Conservation (phyloP, 2,329 filamentous ascomycete genomes). For the Fusarium hainanense region DNA sequence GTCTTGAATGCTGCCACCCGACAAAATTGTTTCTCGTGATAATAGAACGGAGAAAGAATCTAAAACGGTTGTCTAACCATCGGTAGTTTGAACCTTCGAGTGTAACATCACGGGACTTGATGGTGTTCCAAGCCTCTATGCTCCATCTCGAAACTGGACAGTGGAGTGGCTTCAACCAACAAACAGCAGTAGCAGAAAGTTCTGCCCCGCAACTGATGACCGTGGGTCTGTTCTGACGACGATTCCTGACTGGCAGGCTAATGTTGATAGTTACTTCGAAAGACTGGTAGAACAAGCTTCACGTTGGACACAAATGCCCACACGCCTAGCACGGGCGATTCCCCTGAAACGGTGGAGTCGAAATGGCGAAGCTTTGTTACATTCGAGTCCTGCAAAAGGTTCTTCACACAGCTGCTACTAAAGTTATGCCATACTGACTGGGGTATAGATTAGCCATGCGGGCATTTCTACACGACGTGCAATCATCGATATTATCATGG, state of each 20-base stretch:
- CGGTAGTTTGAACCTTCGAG: constrained; percentile 28
- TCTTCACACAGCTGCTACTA: background rate
- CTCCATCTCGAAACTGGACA: constrained; percentile 41
- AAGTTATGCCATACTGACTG: constrained; percentile 19
- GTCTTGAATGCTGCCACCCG: background rate
- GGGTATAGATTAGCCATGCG: constrained; percentile 36
- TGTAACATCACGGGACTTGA: constrained; percentile 27
- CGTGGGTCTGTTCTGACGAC: constrained; percentile 18
- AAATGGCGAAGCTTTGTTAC: constrained; percentile 39
- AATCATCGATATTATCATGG: constrained; percentile 40
- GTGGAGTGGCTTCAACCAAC: constrained; percentile 40
- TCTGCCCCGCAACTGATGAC: constrained; percentile 33
- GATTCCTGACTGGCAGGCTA: constrained; percentile 6
- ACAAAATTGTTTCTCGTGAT: background rate
- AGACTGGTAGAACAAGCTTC: constrained; percentile 35
- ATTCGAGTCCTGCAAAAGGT: constrained; percentile 43
- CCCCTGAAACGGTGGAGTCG: constrained; percentile 32
- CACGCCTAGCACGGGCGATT: constrained; percentile 27
- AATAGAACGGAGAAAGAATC: background rate
- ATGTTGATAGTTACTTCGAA: constrained; percentile 38
- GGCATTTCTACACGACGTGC: constrained; percentile 40
- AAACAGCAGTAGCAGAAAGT: constrained; percentile 37
- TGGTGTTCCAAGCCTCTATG: constrained; percentile 40
- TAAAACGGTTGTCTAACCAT: background rate
- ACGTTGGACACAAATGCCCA: constrained; percentile 30